Conservation (phyloP, 192 early-diverging fungal genomes). For the Bifiguratus adelaidae region DNA sequence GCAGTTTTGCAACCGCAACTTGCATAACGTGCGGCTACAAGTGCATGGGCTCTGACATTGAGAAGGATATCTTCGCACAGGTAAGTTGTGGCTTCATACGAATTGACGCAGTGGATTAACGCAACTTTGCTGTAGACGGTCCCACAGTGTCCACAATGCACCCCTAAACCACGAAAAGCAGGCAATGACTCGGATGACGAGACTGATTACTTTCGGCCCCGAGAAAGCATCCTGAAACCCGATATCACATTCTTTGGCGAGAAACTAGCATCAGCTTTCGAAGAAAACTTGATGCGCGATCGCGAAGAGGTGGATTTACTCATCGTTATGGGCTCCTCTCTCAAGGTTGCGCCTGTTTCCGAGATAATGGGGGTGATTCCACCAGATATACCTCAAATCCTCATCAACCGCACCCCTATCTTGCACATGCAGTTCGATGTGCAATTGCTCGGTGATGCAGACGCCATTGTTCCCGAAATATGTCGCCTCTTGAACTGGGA, state of each 20-base stretch:
- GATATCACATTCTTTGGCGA: constrained; percentile 98
- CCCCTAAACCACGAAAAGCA: constrained; percentile 2
- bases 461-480: constrained; percentile 72
- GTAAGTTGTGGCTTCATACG: not conserved
- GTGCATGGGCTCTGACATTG: constrained; percentile 68
- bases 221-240: constrained; percentile 75
- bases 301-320: constrained; percentile 72
- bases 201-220: constrained; percentile 15
- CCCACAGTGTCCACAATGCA: constrained; percentile 67
- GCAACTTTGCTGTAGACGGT: constrained; percentile 30
- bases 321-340: constrained; percentile 91
- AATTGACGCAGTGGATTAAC: not conserved
- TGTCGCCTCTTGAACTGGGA: constrained; percentile 70
- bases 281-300: constrained; percentile 61
- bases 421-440: constrained; percentile 85
- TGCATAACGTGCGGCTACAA: constrained; percentile 79
- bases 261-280: constrained; percentile 73
- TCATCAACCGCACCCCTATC: constrained; percentile 87
- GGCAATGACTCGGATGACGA: constrained; percentile 42
- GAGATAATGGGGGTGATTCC: constrained; percentile 83
- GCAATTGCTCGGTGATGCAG: constrained; percentile 76
- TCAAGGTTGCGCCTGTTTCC: constrained; percentile 91
- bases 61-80: constrained; percentile 65
- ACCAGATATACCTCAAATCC: constrained; percentile 71
- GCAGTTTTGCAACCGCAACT: constrained; percentile 85